Evolutionary conservation across 345 rosid species (phyloP), one percentile per base, ranked within the genome.

Genomic region (Dimocarpus longan): DNA sequence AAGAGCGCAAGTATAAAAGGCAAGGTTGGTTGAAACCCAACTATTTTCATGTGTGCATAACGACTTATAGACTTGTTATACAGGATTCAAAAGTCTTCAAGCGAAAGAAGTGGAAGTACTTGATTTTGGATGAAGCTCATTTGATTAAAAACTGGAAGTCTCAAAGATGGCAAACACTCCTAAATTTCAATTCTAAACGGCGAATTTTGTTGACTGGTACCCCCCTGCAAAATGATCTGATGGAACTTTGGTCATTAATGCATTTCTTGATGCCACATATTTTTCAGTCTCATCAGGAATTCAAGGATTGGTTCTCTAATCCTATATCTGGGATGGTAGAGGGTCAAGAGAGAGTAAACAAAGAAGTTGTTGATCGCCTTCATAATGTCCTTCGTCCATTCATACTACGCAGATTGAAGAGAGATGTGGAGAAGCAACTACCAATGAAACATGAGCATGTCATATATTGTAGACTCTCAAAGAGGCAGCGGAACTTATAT

Each of bases 321-420:
- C 99, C 99, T 21, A 97, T 97, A 87, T 87, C 99, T 32, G 99
- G 99, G 75, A 97, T 97, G 99, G 98, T 97, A 46, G 99, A 97
- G 81, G 99, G 99, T 68, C 99, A 97, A 84, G 99, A 94, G 80
- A 94, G 84, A 82, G 95, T 97, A 68, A 97, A 94, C 86, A 97
- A 90, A 87, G 99, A 94, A 87, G 98, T 97, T 72, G 85, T 97
- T 84, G 99, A 97, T 87, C 97, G 99, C 76, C 84, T 97, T 81
- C 99, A 97, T 85, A 97, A 97, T 88, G 99, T 97, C 77, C 99
- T 97, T 65, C 98, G 99, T 32, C 99, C 99, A 52, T 97, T 97
- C 85, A 82, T 97, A 82, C 93, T 97, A 52, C 97, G 99, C 9
- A 91, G 99, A 72, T 84, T 97, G 85, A 97, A 97, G 85, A 91